phyloP scores from a whole-genome alignment of 148 eudicot species.

The Pouteria glomerata region DNA sequence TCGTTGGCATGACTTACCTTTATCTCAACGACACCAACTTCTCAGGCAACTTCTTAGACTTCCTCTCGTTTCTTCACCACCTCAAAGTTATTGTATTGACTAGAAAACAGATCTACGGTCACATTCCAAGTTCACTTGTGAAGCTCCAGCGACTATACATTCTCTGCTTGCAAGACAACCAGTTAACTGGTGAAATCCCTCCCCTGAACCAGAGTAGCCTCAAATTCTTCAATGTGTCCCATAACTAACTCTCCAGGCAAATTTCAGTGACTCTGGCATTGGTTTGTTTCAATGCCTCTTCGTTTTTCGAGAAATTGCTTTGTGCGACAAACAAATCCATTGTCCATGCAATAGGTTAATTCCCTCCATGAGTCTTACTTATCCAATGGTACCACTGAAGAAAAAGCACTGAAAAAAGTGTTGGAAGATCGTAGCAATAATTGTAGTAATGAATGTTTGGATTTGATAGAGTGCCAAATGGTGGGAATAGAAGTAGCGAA shows the following conservation, averaged over 20 bases:
- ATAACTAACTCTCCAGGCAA: slow-evolving; percentile 58
- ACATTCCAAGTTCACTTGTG: slow-evolving; percentile 38
- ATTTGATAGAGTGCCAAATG: too few relatives aligned
- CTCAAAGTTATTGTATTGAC: slow-evolving; percentile 61
- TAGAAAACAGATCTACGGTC: slow-evolving; percentile 48
- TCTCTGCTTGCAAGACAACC: slow-evolving; percentile 54
- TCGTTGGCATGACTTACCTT: too few relatives aligned
- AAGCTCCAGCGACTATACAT: slow-evolving; percentile 39
- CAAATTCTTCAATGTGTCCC: slow-evolving; percentile 54
- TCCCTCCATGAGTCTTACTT: slow-evolving; percentile 24
- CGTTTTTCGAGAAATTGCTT: slow-evolving; percentile 45
- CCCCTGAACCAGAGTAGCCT: slow-evolving; percentile 52
- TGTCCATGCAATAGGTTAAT: slow-evolving; percentile 17
- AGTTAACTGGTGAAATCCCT: slow-evolving; percentile 52
- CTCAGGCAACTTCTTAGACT: slow-evolving; percentile 50
- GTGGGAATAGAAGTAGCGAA: too few relatives aligned
- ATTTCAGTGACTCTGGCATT: slow-evolving; percentile 55
- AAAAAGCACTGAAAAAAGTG: slow-evolving; percentile 8
- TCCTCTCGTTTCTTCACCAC: slow-evolving; percentile 49
- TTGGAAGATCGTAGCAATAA: slow-evolving; percentile 23
- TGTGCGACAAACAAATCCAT: slow-evolving; percentile 50
- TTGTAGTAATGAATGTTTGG: too few relatives aligned
- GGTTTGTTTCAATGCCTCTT: slow-evolving; percentile 42
- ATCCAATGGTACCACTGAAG: background rate
- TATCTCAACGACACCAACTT: slow-evolving; percentile 53